Conservation (phyloP, 2,329 filamentous ascomycete species). For the Samsoniella hepiali region DNA sequence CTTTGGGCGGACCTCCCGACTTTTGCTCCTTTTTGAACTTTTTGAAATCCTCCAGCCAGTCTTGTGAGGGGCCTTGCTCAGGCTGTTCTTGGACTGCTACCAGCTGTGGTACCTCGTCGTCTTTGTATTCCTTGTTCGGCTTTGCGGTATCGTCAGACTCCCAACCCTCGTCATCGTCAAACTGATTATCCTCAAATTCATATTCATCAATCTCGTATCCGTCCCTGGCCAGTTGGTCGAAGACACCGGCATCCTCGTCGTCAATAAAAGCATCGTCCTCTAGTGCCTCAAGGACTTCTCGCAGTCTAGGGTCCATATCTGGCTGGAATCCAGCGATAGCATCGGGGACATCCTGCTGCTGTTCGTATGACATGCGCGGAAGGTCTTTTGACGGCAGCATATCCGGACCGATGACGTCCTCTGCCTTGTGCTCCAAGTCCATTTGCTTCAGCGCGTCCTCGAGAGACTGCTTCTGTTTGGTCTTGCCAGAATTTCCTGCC, state of each 20-base stretch:
- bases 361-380: slow-evolving; percentile 76
- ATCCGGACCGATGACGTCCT: slow-evolving; percentile 66
- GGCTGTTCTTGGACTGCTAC: slow-evolving; percentile 46
- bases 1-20: slow-evolving; percentile 32
- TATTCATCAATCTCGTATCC: slow-evolving; percentile 71
- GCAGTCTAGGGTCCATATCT: slow-evolving; percentile 91
- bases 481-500: slow-evolving; percentile 55
- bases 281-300: slow-evolving; percentile 87
- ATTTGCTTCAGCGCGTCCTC: slow-evolving; percentile 75
- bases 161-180: slow-evolving; percentile 77
- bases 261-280: slow-evolving; percentile 96
- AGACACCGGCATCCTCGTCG: slow-evolving; percentile 79
- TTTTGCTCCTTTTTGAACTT: slow-evolving; percentile 87
- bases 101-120: slow-evolving; percentile 46
- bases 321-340: slow-evolving; percentile 91
- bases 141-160: slow-evolving; percentile 91
- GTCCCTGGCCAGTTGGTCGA: slow-evolving; percentile 67
- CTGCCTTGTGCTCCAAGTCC: slow-evolving; percentile 52
- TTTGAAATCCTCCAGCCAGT: slow-evolving; percentile 90
- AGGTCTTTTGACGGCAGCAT: slow-evolving; percentile 78
- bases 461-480: slow-evolving; percentile 71
- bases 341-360: slow-evolving; percentile 90
- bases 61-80: slow-evolving; percentile 65
- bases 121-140: slow-evolving; percentile 58
- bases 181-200: slow-evolving; percentile 71